These are phyloP conservation scores for Tetrahymena borealis DNA, from an alignment of 73 alveolate genomes.

Conservation along the genomic window DNA sequence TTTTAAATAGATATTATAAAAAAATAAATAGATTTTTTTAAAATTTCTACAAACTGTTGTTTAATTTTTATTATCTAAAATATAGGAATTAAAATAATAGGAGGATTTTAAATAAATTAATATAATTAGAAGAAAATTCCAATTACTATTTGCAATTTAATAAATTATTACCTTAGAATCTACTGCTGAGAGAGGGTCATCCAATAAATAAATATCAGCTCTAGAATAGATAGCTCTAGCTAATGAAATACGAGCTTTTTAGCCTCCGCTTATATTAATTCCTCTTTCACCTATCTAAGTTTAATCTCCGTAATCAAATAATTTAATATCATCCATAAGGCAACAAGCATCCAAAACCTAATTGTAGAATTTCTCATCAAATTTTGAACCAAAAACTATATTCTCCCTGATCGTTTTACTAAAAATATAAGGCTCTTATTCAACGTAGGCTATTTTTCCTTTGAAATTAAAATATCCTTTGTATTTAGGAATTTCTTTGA, in stretches of 20 bases:
- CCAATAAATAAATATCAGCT: conserved; percentile 60
- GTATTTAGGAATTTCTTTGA: conserved; percentile 43
- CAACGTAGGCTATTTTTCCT: conserved; percentile 18
- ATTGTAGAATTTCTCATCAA: conserved; percentile 49
- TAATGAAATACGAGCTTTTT: conserved; percentile 70
- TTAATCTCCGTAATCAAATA: conserved; percentile 56
- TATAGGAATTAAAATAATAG: conserved; percentile 13
- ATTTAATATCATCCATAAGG: conserved; percentile 51
- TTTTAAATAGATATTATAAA: background rate
- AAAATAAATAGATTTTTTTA: no score
- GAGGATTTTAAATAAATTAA: background rate
- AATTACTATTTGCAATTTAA: background rate
- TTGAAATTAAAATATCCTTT: conserved; percentile 8
- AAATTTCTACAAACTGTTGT: background rate
- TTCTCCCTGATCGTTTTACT: conserved; percentile 39
- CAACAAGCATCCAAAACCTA: conserved; percentile 52
- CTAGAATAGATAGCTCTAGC: conserved; percentile 78
- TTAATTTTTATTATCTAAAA: no score
- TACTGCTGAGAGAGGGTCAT: conserved; percentile 70
- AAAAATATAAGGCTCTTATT: conserved; percentile 22
- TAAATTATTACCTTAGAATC: conserved; percentile 56
- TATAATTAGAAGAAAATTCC: background rate
- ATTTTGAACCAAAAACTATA: conserved; percentile 52
- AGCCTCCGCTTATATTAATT: conserved; percentile 70
- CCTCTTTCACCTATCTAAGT: conserved; percentile 83